Evolutionary conservation across 768 basidiomycete species (phyloP), one percentile per base, ranked within the genome.

Genomic region (Boletus patriciae): DNA sequence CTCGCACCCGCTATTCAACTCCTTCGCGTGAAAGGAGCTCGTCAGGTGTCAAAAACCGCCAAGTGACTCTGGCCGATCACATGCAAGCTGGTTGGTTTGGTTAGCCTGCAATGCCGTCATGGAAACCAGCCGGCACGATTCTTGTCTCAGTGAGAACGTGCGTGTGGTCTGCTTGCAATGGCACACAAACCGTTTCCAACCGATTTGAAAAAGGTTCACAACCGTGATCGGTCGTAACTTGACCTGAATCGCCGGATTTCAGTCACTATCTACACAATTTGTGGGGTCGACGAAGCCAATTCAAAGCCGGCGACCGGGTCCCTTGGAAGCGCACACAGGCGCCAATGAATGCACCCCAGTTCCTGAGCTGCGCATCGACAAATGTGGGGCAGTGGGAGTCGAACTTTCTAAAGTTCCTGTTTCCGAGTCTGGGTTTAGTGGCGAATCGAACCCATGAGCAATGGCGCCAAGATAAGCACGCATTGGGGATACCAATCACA

Each of bases 301-400:
- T 38, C 58, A 50, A 53, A 29, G 29, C 50, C 33, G 25, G 25
- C 4, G 25, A 43, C 54, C 54, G 54, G 58, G 48, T 40, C 44
- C 34, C 29, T 43, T 42, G 34, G 50, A 47, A 46, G 54, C 38
- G 50, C 38, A 49, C 23, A 37, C 19, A 25, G 43, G 61, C 61
- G 62, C 44, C 42, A 47, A 49, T 43, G 55, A 59, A 62, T 31
- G 61, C 34, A 70, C 69, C 70, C 69, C 59, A 60, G 68, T 70
- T 72, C 64, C 68, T 63, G 66, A 66, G 46, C 46, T 54, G 50
- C 60, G 34, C 42, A 38, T 43, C 46, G 49, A 59, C 49, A 59
- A 61, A 65, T 54, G 29, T 23, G 50, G 58, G 3, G 29, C 34
- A 53, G 58, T 58, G 58, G 55, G 62, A 50, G 51, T 34, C 37